Base-by-base conservation (phyloP, 768 basidiomycete species). In the Phaffia australis region DNA sequence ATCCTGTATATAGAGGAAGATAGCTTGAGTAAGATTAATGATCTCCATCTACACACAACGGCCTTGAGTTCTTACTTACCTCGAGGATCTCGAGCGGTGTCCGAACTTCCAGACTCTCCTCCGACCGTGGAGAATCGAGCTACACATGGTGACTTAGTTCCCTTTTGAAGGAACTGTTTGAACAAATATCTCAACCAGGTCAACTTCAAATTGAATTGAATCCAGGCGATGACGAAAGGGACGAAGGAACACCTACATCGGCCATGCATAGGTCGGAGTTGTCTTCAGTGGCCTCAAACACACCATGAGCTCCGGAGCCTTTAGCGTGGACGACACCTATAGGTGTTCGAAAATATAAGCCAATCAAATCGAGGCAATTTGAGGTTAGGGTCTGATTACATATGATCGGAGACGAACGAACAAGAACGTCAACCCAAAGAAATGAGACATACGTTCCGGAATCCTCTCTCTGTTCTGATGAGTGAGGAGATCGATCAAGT, bases 301-400 rank as follows among this genome's bases (percentile, higher is more conserved):
- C 56, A 63, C 79, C 79, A 70, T 79, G 78, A 15, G 77, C 75
- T 23, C 84, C 78, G 63, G 87, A 87, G 65, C 88, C 93, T 76
- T 91, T 94, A 69, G 90, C 89, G 74, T 92, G 91, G 61, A 92
- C 76, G 83, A 87, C 49, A 9, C 42, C 27, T 56, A 35, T n/a
- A 27, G 11, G 47, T 42, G 27, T 25, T 32, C 2, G 19, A 14
- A 46, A 32, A 70, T 75, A 79, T 54, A 70, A 55, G 63, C 77
- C 78, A 69, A 78, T 77, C 14, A 76, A 73, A 18, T 83, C 77
- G 64, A 86, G 87, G 65, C 87, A 90, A 75, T 91, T 93, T 69
- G 89, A 89, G 74, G 11, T 42, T 92, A 89, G 61, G 90, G 75
- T 83, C 86, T 25, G 2, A 16, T 35, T 51, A 18, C 52, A 42